Evolutionary conservation across 2,329 filamentous ascomycete genomes (phyloP).

Genomic region (Anthostomella pinea): DNA sequence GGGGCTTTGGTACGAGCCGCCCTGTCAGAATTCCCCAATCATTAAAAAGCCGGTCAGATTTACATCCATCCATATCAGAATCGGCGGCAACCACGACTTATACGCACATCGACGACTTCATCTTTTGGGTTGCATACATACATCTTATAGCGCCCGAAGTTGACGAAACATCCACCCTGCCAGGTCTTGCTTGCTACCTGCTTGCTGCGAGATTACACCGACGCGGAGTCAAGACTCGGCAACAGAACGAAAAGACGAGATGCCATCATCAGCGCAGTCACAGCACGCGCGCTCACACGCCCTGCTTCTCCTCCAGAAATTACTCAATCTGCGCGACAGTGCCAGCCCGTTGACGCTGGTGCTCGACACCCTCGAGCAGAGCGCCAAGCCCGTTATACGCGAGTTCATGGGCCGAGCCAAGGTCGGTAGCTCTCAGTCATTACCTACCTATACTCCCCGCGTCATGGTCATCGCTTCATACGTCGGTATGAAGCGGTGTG

Average conservation of each 20-base stretch:
- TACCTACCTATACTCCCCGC: background rate
- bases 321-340: conserved; percentile 74
- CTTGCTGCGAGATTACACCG: too few relatives aligned
- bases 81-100: background rate
- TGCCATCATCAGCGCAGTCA: conserved; percentile 55
- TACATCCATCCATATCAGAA: too few relatives aligned
- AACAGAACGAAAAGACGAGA: conserved; percentile 28
- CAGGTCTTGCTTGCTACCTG: too few relatives aligned
- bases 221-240: too few relatives aligned
- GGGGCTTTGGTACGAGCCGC: too few relatives aligned
- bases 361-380: conserved; percentile 82
- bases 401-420: conserved; percentile 77
- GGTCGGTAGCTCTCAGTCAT: conserved; percentile 48
- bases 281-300: conserved; percentile 85
- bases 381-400: conserved; percentile 63
- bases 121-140: background rate
- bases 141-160: too few relatives aligned
- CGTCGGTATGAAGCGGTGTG: too few relatives aligned
- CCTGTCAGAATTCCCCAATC: too few relatives aligned
- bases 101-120: background rate
- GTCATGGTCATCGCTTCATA: background rate
- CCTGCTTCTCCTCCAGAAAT: conserved; percentile 75
- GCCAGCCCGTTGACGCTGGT: conserved; percentile 84
- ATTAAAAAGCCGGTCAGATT: conserved; percentile 4
- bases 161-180: background rate